Conservation (phyloP, 2,329 filamentous ascomycete genomes). For the Dactylonectria macrodidyma region DNA sequence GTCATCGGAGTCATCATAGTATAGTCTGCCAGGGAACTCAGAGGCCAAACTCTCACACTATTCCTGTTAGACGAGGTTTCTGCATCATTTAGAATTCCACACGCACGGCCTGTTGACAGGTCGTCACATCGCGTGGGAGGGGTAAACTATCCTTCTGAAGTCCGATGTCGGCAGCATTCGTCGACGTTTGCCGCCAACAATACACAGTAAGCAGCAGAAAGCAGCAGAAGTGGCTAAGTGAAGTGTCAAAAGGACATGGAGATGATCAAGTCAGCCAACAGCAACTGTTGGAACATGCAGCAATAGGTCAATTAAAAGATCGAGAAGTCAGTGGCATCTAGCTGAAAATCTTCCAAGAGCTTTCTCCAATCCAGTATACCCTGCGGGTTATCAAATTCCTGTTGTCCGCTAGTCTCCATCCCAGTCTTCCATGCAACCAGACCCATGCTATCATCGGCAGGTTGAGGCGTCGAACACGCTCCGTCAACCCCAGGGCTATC, state of each 20-base stretch:
- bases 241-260: no score
- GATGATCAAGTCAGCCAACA: no score
- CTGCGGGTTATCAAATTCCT: slow-evolving; percentile 25
- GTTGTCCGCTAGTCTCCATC: slow-evolving; percentile 8
- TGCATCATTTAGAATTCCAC: neutral
- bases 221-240: no score
- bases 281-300: no score
- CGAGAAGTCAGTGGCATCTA: slow-evolving; percentile 44
- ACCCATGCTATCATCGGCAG: neutral
- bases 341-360: slow-evolving; percentile 48
- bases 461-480: neutral
- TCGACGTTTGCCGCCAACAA: neutral
- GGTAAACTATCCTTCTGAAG: neutral
- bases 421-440: neutral
- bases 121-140: neutral
- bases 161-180: neutral
- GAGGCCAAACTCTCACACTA: slow-evolving; percentile 13
- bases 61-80: neutral
- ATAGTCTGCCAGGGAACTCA: slow-evolving; percentile 6
- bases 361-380: slow-evolving; percentile 48
- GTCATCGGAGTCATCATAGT: slow-evolving; percentile 10
- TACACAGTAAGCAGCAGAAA: no score
- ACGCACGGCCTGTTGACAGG: neutral
- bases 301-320: slow-evolving; percentile 20
- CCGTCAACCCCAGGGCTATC: neutral